Percentiles rank a stretch among this genome's conserved stretches.
phyloP scores from a whole-genome alignment of 106 monocot species.

The Platanthera zijinensis region DNA sequence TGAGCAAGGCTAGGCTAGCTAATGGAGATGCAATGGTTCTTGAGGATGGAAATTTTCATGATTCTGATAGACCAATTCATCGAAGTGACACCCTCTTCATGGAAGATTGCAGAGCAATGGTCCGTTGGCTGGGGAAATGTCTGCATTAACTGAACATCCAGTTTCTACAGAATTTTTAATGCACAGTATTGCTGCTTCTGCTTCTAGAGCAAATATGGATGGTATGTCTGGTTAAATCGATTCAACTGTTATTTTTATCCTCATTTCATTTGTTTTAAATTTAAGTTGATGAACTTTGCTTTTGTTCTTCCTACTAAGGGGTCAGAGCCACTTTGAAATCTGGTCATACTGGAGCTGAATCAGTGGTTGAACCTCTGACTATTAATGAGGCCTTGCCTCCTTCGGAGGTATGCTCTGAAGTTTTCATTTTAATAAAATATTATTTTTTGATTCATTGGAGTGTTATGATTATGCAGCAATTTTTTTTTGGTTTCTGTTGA shows the following conservation, averaged over 20 bases:
- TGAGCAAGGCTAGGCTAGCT: conserved; percentile 30
- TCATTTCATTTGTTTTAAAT: not conserved
- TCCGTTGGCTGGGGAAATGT: conserved; percentile 37
- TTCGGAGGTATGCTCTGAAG: conserved; percentile 39
- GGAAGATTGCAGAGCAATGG: conserved; percentile 32
- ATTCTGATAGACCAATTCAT: conserved; percentile 26
- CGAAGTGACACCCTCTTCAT: conserved; percentile 33
- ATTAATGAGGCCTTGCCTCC: conserved; percentile 36
- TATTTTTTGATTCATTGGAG: not conserved
- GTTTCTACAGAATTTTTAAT: conserved; percentile 23
- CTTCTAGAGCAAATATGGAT: conserved; percentile 25
- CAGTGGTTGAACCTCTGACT: conserved; percentile 19
- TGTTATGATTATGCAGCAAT: not conserved
- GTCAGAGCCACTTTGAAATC: conserved; percentile 27
- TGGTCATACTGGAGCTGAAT: conserved; percentile 32
- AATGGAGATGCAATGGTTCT: conserved; percentile 45
- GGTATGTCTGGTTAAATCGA: conserved; percentile 21
- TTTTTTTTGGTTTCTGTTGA: not conserved
- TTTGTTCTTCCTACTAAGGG: conserved; percentile 16
- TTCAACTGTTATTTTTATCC: not conserved
- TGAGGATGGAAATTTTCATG: conserved; percentile 43
- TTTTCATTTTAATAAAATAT: conserved; percentile 3
- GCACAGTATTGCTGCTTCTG: conserved; percentile 21
- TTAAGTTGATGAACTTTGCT: not conserved
- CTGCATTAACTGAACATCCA: conserved; percentile 31